A percentile compares a stretch with the other conserved stretches of the same genome.
Conservation (phyloP, 2,329 filamentous ascomycete species). For the Fusarium nanum region DNA sequence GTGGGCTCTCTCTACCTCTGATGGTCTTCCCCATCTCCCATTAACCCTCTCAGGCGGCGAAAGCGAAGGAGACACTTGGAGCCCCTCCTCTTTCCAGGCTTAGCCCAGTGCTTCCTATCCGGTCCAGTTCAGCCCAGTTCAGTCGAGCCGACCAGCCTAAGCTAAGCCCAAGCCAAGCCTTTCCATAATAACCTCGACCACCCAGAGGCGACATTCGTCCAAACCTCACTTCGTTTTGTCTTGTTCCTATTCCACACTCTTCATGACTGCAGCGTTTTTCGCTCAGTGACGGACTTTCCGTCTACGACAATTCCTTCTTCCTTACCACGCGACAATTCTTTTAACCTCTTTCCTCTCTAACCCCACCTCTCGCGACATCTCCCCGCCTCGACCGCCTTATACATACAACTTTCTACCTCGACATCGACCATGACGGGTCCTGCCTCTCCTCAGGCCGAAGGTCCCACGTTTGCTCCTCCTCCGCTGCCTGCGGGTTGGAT, state of each 20-base stretch:
- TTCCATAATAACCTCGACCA: constrained; percentile 37
- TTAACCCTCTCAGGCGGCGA: constrained; percentile 26
- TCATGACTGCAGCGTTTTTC: constrained; percentile 45
- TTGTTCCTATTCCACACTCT: constrained; percentile 24
- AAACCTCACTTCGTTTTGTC: constrained; percentile 32
- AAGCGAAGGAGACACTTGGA: constrained; percentile 4
- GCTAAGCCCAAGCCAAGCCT: constrained; percentile 27
- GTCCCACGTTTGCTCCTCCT: constrained; percentile 70
- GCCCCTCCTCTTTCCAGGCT: background rate
- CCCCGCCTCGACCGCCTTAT: constrained; percentile 29
- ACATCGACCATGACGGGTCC: constrained; percentile 64
- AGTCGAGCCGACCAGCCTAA: constrained; percentile 14
- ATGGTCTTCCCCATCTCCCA: constrained; percentile 20
- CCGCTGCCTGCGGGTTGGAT: constrained; percentile 74
- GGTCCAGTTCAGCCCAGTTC: constrained; percentile 33
- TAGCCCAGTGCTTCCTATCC: constrained; percentile 6
- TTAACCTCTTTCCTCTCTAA: background rate
- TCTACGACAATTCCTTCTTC: constrained; percentile 30
- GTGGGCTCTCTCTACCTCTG: constrained; percentile 23
- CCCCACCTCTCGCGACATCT: constrained; percentile 32
- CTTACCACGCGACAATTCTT: constrained; percentile 21
- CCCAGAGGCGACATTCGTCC: constrained; percentile 40
- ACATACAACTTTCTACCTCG: constrained; percentile 21
- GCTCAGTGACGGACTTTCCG: constrained; percentile 45
- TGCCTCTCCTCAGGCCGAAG: constrained; percentile 68